Conservation (phyloP, 1,284 basidiomycete genomes). For the Trichosporon asahii region DNA sequence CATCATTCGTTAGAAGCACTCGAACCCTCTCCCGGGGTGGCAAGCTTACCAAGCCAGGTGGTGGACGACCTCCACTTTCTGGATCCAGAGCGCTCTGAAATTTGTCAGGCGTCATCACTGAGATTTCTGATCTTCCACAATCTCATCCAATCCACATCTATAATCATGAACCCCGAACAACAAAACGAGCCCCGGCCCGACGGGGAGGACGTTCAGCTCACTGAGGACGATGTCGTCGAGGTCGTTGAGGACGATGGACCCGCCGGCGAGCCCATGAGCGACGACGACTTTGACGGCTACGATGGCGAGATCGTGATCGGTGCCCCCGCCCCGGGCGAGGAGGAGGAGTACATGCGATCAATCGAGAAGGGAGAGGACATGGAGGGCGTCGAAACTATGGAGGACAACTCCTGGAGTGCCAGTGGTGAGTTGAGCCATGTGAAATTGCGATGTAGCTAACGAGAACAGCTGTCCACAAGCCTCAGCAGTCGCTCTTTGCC, state of each 20-base stretch:
- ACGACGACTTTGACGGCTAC: constrained; percentile 55
- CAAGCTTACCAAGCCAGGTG: not conserved
- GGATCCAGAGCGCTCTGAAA: not conserved
- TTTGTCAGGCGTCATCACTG: not conserved
- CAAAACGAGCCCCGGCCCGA: constrained; percentile 20
- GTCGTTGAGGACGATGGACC: constrained; percentile 61
- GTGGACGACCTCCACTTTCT: constrained; percentile 12
- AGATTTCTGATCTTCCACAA: not conserved
- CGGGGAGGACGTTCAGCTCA: constrained; percentile 42
- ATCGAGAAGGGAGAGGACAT: constrained; percentile 25
- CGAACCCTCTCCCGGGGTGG: not conserved
- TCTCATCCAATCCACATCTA: not conserved
- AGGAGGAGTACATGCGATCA: constrained; percentile 28
- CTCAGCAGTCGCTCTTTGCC: constrained; percentile 69
- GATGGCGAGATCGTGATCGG: constrained; percentile 54
- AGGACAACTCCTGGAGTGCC: constrained; percentile 34
- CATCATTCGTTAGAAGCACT: not conserved
- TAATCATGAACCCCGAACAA: not conserved
- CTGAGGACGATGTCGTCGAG: constrained; percentile 49
- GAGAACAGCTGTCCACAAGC: constrained; percentile 44
- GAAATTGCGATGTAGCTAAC: constrained; percentile 2
- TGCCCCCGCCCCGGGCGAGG: constrained; percentile 35
- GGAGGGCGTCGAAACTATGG: constrained; percentile 25
- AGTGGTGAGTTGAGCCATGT: constrained; percentile 24
- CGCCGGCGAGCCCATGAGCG: constrained; percentile 57